A percentile compares a stretch with the other conserved stretches of the same genome.
Conservation (phyloP, 352 stramenopile species). For the Phytopythium helicoides region DNA sequence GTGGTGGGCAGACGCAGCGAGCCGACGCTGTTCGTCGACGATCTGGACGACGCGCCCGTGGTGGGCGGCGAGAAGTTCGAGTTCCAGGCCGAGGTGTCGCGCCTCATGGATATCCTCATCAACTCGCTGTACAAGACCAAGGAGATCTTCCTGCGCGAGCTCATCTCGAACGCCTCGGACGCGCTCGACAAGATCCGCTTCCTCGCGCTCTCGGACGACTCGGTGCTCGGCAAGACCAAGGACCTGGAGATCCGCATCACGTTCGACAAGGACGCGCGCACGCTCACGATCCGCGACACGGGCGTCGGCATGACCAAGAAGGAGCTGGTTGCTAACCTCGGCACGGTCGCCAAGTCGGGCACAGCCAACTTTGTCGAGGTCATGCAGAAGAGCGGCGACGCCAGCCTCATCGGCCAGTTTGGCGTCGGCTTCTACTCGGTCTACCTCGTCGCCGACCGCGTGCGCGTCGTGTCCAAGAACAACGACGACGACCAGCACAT, state of each 20-base stretch:
- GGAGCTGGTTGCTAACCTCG: constrained; percentile 96
- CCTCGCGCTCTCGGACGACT: constrained; percentile 91
- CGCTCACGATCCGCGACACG: constrained; percentile 98
- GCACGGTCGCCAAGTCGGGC: constrained; percentile 98
- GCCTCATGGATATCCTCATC: constrained; percentile 99
- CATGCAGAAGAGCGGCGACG: constrained; percentile 89
- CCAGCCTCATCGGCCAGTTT: constrained; percentile 99
- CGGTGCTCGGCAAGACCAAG: constrained; percentile 65
- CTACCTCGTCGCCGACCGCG: constrained; percentile 96
- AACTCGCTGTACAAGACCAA: constrained; percentile 98
- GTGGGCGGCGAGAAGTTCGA: constrained; percentile 82
- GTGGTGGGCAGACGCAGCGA: constrained; percentile 21
- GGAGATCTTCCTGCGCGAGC: constrained; percentile 98
- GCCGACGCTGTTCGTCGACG: constrained; percentile 37
- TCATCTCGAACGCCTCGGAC: constrained; percentile 99
- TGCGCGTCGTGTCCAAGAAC: constrained; percentile 97
- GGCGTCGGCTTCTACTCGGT: constrained; percentile 99
- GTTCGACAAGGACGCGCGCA: constrained; percentile 94
- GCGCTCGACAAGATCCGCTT: constrained; percentile 99
- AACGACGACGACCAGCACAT: constrained; percentile 98
- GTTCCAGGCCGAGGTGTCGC: constrained; percentile 97
- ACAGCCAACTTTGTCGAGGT: constrained; percentile 99
- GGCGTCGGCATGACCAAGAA: constrained; percentile 99
- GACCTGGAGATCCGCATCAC: constrained; percentile 97
- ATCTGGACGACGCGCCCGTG: constrained; percentile 40